Evolutionary conservation across 805 yeast genomes (phyloP).

Genomic region (Brettanomyces custersianus): DNA sequence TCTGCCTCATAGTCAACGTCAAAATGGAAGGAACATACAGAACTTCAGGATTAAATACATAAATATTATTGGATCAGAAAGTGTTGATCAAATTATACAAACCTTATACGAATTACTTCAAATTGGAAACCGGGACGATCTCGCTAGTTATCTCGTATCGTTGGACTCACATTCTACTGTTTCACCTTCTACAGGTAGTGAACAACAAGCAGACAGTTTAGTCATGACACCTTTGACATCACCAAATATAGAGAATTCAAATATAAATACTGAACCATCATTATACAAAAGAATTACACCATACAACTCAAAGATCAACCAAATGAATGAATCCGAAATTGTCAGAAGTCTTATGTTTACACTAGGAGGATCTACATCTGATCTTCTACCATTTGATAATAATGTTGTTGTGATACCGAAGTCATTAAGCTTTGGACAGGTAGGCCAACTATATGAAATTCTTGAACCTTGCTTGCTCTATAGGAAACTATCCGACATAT

Average conservation of each 20-base stretch:
- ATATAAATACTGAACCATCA: background rate
- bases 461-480: conserved; percentile 5
- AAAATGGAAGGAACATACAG: background rate
- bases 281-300: conserved; percentile 1
- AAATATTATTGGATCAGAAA: background rate
- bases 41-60: background rate
- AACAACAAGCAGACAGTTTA: background rate
- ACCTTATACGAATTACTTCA: conserved; percentile 13
- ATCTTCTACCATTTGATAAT: conserved; percentile 34
- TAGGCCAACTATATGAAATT: conserved; percentile 5
- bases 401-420: conserved; percentile 36
- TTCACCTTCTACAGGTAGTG: background rate
- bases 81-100: conserved; percentile 12
- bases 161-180: conserved; percentile 9
- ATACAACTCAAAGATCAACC: background rate
- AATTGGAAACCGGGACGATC: conserved; percentile 10
- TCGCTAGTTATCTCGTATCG: conserved; percentile 15
- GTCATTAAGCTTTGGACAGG: conserved; percentile 3
- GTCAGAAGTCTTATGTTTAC: conserved; percentile 40
- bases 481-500: background rate
- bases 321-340: conserved; percentile 27
- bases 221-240: background rate
- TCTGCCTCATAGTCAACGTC: too few species aligned
- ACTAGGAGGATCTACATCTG: conserved; percentile 51
- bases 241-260: background rate